Percentiles rank a stretch among this genome's conserved stretches.
phyloP scores from a whole-genome alignment of 164 flowering plant species.

The Hamamelis virginiana region DNA sequence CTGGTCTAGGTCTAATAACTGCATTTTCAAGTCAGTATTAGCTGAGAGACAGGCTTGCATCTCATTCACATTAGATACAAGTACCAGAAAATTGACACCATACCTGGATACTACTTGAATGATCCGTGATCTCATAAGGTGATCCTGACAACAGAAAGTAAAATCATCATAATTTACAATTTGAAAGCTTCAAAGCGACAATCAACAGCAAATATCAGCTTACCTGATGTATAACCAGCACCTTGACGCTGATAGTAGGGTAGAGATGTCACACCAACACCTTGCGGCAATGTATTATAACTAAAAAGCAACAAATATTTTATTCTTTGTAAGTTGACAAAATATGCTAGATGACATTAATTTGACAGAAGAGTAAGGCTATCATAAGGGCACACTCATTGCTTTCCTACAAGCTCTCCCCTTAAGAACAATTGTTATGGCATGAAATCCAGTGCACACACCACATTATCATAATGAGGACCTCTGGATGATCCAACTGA shows the following conservation, averaged over 20 bases:
- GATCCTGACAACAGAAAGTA: constrained; percentile 12
- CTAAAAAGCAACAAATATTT: constrained; percentile 15
- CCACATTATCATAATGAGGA: not conserved
- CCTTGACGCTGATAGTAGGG: constrained; percentile 21
- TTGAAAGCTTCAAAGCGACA: not conserved
- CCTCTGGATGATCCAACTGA: no score
- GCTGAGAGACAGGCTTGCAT: not conserved
- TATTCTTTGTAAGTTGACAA: not conserved
- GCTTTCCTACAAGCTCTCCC: not conserved
- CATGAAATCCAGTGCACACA: not conserved
- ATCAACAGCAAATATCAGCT: not conserved
- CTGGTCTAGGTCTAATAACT: no score
- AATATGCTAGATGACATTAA: not conserved
- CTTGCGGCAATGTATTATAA: constrained; percentile 19
- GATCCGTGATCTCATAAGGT: constrained; percentile 9
- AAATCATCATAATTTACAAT: not conserved
- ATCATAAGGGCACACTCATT: not conserved
- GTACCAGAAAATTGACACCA: not conserved
- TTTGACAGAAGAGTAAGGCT: not conserved
- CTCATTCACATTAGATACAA: not conserved
- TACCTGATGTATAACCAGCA: constrained; percentile 20
- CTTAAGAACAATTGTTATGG: not conserved
- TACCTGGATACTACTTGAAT: constrained; percentile 16
- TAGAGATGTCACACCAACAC: constrained; percentile 12
- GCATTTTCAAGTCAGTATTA: no score